These are phyloP conservation scores for Colletotrichum musicola DNA, from an alignment of 2,329 filamentous ascomycete genomes.

Conservation along the genomic window DNA sequence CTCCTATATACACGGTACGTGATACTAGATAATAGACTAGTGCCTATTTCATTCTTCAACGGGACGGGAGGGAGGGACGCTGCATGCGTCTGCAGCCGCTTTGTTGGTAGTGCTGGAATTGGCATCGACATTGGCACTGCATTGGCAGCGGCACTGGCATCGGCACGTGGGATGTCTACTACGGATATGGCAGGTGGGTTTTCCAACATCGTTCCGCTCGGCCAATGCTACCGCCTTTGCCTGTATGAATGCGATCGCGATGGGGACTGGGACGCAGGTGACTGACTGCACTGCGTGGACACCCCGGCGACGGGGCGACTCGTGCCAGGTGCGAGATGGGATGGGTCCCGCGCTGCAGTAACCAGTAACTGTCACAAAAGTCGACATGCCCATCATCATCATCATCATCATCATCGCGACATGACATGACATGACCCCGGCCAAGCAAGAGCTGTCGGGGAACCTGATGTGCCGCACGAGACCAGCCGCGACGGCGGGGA, in stretches of 20 bases:
- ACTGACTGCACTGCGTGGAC: no score
- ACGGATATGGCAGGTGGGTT: neutral
- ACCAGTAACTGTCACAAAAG: constrained; percentile 13
- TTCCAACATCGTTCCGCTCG: no score
- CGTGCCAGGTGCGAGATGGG: constrained; percentile 15
- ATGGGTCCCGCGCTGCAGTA: constrained; percentile 16
- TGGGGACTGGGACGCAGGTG: no score
- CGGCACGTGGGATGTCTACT: neutral
- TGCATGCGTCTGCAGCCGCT: neutral
- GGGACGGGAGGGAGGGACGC: neutral
- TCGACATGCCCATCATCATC: constrained; percentile 14
- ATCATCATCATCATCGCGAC: no score
- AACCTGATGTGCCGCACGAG: constrained; percentile 24
- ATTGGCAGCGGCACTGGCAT: neutral
- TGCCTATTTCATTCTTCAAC: neutral
- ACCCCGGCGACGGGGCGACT: neutral
- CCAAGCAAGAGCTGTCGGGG: constrained; percentile 23
- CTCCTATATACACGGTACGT: no score
- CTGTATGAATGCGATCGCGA: no score
- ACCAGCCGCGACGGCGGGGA: constrained; percentile 13
- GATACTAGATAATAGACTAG: no score
- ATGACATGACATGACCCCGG: constrained; percentile 13
- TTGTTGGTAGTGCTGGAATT: neutral
- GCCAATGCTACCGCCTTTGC: no score
- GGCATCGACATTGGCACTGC: neutral